A percentile compares a stretch with the other conserved stretches of the same genome.
phyloP scores from a whole-genome alignment of 768 basidiomycete species.

The Favolaschia claudopus region DNA sequence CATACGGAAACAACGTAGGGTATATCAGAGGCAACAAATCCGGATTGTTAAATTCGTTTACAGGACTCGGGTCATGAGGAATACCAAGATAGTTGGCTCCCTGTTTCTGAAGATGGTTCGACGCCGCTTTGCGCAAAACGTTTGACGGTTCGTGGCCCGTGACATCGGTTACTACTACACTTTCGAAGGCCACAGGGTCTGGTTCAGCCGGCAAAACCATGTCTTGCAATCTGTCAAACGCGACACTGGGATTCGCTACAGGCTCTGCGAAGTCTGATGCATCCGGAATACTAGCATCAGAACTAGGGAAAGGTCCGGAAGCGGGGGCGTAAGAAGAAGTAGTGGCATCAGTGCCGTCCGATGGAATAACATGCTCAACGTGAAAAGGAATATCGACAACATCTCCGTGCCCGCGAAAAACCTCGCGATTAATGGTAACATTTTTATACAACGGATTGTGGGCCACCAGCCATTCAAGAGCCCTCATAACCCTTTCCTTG shows the following conservation, averaged over 20 bases:
- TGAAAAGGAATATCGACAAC: too few relatives aligned
- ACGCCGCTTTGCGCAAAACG: background rate
- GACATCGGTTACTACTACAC: background rate
- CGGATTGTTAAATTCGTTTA: constrained; percentile 4
- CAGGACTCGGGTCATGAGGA: background rate
- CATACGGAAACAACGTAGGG: constrained; percentile 11
- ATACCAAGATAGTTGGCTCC: background rate
- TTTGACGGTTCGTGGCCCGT: background rate
- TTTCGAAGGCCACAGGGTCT: background rate
- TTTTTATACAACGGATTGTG: constrained; percentile 5
- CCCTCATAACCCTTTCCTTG: background rate
- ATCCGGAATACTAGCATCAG: too few relatives aligned
- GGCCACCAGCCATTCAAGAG: constrained; percentile 2
- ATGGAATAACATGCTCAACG: too few relatives aligned
- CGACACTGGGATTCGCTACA: too few relatives aligned
- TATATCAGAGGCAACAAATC: background rate
- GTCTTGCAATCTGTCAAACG: constrained; percentile 13
- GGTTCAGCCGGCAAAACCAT: background rate
- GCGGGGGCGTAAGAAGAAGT: background rate
- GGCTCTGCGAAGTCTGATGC: too few relatives aligned
- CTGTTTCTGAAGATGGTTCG: background rate
- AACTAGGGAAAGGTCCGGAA: too few relatives aligned
- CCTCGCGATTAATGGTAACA: background rate
- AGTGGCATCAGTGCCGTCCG: background rate
- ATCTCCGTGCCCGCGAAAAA: too few relatives aligned